phyloP scores from a whole-genome alignment of 2,329 filamentous ascomycete species.

The Trichoderma polysporum region DNA sequence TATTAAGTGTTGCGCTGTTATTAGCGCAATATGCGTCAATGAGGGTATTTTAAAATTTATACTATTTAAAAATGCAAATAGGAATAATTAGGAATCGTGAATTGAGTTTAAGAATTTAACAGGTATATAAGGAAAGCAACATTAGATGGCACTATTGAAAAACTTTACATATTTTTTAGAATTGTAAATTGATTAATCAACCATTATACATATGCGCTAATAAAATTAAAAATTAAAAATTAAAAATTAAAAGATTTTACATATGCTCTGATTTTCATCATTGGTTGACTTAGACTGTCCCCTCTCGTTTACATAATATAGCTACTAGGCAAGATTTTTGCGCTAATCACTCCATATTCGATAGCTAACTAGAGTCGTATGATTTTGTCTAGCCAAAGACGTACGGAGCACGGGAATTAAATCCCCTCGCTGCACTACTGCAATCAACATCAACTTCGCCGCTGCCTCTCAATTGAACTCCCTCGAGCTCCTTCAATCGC shows the following conservation, averaged over 20 bases:
- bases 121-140: background rate
- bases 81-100: background rate
- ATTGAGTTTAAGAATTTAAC: background rate
- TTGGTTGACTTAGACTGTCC: background rate
- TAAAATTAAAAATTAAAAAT: no score
- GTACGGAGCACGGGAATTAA: slow-evolving; percentile 22
- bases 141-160: no score
- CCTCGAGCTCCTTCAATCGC: slow-evolving; percentile 22
- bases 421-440: slow-evolving; percentile 27
- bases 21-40: background rate
- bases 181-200: no score
- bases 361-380: slow-evolving; percentile 15
- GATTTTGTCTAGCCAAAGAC: slow-evolving; percentile 9
- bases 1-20: background rate
- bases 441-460: slow-evolving; percentile 24
- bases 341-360: slow-evolving; percentile 14
- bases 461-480: slow-evolving; percentile 38
- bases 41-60: background rate
- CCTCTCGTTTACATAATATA: background rate
- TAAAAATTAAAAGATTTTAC: no score
- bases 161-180: background rate
- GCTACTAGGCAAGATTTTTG: slow-evolving; percentile 2
- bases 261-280: no score
- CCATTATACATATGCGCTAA: no score
- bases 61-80: background rate